Evolutionary conservation across 306 rosid genomes (phyloP), one percentile per base, ranked within the genome.

Genomic region (Quercus rubra): DNA sequence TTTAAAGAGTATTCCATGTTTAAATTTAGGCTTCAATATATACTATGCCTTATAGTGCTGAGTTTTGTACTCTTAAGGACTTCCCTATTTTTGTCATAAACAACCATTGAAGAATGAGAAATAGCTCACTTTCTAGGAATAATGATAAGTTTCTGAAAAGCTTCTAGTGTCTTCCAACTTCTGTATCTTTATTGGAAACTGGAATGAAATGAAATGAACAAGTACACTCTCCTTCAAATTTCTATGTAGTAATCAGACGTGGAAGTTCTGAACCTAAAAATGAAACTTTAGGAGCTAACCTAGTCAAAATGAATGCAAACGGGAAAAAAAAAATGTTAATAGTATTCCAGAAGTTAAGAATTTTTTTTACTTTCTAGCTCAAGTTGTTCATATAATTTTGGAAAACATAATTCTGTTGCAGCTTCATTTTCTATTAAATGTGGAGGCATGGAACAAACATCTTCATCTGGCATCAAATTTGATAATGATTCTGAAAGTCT

Each of bases 391-490:
- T 21, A 3, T 4, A 70, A 70, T 10, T 70, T 41, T 43, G 7
- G 35, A 23, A 19, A 70, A 35, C 10, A 6, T 30, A 33, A 46
- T 33, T 20, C 35, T 54, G 20, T 56, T 84, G 78, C 56, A 80
- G 87, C 82, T 66, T 84, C 84, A 71, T 84, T 84, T 68, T 63
- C 84, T 64, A 64, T 84, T 19, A 84, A 84, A 73, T 76, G 84
- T 17, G 87, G 84, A 73, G 82, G 87, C 62, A 25, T 38, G 49
- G 75, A 56, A 23, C 66, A 56, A 74, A 35, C 20, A 58, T 76
- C 87, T 33, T 55, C 81, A n/a, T 76, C 84, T 10, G 82, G 81
- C 21, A n/a, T 77, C 55, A 13, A 67, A 28, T 84, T 55, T 17
- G 82, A 77, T 27, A 68, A 57, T 59, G 87, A 84, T 59, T 76